Evolutionary conservation across 495 filamentous ascomycete species (phyloP).

Genomic region (Usnea hakonensis): DNA sequence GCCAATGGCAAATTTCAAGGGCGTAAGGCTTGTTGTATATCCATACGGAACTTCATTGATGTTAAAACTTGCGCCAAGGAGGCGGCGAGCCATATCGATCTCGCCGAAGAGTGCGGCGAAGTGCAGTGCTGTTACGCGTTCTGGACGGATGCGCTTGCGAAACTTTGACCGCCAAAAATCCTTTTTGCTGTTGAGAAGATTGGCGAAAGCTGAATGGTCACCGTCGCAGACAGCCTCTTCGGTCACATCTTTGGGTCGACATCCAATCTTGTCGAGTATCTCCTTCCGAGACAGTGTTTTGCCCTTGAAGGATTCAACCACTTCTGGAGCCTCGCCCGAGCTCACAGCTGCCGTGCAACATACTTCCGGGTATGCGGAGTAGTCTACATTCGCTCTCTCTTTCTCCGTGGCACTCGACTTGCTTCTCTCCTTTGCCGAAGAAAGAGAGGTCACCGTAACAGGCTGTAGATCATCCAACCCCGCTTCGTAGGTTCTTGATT

Average conservation of each 20-base stretch:
- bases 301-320: slow-evolving; percentile 18
- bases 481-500: slow-evolving; percentile 18
- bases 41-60: slow-evolving; percentile 19
- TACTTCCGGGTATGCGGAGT: slow-evolving; percentile 5
- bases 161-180: slow-evolving; percentile 19
- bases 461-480: slow-evolving; percentile 19
- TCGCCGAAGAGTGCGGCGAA: slow-evolving; percentile 22
- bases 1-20: slow-evolving; percentile 20
- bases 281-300: slow-evolving; percentile 23
- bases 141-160: slow-evolving; percentile 19
- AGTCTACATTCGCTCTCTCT: slow-evolving; percentile 18
- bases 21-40: slow-evolving; percentile 17
- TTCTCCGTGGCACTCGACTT: slow-evolving; percentile 22
- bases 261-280: slow-evolving; percentile 28
- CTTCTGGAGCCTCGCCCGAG: background rate
- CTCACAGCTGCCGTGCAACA: no score
- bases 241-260: slow-evolving; percentile 27
- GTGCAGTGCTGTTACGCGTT: slow-evolving; percentile 19
- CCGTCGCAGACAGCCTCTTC: slow-evolving; percentile 19
- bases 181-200: slow-evolving; percentile 16
- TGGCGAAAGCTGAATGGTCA: slow-evolving; percentile 17
- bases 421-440: slow-evolving; percentile 20
- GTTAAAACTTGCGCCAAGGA: slow-evolving; percentile 15
- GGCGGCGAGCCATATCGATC: slow-evolving; percentile 17
- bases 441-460: slow-evolving; percentile 22